Percentiles rank a stretch among this genome's conserved stretches.
Evolutionary conservation across 1,284 basidiomycete species (phyloP).

Genomic region (Puccinia brachypodii): DNA sequence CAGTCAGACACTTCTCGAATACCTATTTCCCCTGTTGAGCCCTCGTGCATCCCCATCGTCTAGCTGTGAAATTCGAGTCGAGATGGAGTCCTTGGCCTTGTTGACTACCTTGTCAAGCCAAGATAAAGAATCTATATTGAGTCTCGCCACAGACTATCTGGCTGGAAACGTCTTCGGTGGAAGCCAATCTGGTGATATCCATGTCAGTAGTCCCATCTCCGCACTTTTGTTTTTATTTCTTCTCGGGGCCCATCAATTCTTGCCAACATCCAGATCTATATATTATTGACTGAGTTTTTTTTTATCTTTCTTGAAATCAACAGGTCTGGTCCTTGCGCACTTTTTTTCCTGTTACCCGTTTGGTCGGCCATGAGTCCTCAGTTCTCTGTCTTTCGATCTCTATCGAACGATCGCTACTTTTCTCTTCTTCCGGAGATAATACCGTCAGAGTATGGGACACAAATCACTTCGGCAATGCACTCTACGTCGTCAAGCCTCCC

Average conservation of each 20-base stretch:
- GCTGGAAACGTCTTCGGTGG: conserved; percentile 43
- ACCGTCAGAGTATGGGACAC: conserved; percentile 45
- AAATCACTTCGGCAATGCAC: conserved; percentile 36
- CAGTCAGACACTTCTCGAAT: neutral
- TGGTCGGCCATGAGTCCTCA: conserved; percentile 44
- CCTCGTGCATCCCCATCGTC: neutral
- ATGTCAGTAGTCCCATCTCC: conserved; percentile 2
- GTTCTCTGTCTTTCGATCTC: conserved; percentile 45
- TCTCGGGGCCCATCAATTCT: too few relatives aligned
- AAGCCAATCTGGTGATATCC: conserved; percentile 47
- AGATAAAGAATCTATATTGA: conserved; percentile 46
- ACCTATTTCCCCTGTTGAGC: neutral
- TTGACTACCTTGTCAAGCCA: conserved; percentile 48
- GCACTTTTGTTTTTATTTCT: neutral
- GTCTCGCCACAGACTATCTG: conserved; percentile 30
- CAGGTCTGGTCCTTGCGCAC: conserved; percentile 48
- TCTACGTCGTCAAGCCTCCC: conserved; percentile 44
- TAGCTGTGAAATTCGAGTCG: neutral
- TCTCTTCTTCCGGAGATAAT: conserved; percentile 48
- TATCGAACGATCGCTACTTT: conserved; percentile 28
- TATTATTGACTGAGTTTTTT: neutral
- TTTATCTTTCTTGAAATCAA: neutral
- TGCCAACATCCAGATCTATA: neutral
- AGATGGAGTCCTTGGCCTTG: conserved; percentile 25
- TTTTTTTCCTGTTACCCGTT: conserved; percentile 43